Evolutionary conservation across 352 stramenopile genomes (phyloP).

Genomic region (Phytophthora lateralis): DNA sequence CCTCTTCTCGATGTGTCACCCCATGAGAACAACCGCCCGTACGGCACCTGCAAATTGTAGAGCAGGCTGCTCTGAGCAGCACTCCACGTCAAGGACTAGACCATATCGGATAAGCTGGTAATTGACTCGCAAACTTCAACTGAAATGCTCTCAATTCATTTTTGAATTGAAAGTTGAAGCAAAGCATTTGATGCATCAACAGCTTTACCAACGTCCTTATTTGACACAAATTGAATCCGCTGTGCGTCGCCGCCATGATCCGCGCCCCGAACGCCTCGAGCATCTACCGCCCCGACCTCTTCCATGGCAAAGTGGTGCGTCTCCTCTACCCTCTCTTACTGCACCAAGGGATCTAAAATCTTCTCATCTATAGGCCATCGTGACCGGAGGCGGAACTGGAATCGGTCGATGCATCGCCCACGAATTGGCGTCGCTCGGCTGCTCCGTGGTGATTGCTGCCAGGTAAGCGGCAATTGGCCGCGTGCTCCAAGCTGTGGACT

Average conservation of each 20-base stretch:
- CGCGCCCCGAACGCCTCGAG: constrained; percentile 53
- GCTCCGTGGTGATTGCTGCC: constrained; percentile 81
- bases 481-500: neutral
- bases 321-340: neutral
- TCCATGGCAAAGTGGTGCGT: constrained; percentile 80
- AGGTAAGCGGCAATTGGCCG: constrained; percentile 34
- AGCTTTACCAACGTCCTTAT: constrained; percentile 6
- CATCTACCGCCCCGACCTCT: constrained; percentile 70
- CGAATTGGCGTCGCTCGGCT: constrained; percentile 79
- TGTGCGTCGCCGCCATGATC: constrained; percentile 43
- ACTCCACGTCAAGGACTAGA: too few relatives aligned
- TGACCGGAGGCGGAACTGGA: constrained; percentile 87
- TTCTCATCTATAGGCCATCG: constrained; percentile 56
- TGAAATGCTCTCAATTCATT: constrained; percentile 17
- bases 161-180: constrained; percentile 20
- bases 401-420: constrained; percentile 86
- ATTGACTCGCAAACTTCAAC: too few relatives aligned
- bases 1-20: constrained; percentile 80
- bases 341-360: neutral
- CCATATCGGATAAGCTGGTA: too few relatives aligned
- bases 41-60: constrained; percentile 78
- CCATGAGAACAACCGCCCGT: constrained; percentile 80
- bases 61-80: too few relatives aligned
- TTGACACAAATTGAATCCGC: constrained; percentile 24
- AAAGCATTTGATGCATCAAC: constrained; percentile 26